Evolutionary conservation across 2,329 filamentous ascomycete genomes (phyloP).

Genomic region (Diaporthe nobilis): DNA sequence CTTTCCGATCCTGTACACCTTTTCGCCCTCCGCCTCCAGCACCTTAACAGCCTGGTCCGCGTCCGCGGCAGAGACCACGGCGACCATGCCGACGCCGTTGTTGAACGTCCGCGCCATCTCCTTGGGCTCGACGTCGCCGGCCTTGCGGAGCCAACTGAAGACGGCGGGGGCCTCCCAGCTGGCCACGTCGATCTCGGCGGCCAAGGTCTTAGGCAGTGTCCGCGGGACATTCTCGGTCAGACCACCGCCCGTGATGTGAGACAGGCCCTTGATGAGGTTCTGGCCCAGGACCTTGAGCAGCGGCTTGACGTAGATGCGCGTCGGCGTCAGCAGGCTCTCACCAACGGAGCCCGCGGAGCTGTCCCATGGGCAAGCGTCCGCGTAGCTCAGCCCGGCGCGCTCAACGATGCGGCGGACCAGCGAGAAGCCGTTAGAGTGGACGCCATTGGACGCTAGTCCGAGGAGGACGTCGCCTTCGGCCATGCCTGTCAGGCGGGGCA

Average conservation of each 20-base stretch:
- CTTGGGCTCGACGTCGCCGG: slow-evolving; percentile 76
- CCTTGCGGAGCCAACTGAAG: slow-evolving; percentile 87
- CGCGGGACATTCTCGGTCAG: slow-evolving; percentile 94
- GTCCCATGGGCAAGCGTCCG: slow-evolving; percentile 83
- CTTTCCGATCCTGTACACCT: slow-evolving; percentile 81
- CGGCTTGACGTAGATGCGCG: slow-evolving; percentile 91
- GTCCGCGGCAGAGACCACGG: slow-evolving; percentile 79
- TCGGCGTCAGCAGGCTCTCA: slow-evolving; percentile 86
- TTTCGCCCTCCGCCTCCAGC: slow-evolving; percentile 79
- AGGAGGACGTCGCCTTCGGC: slow-evolving; percentile 85
- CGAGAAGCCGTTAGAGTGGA: slow-evolving; percentile 98
- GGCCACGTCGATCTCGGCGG: slow-evolving; percentile 84
- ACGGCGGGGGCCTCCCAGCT: slow-evolving; percentile 83
- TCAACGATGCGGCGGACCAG: slow-evolving; percentile 93
- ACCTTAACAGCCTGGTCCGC: slow-evolving; percentile 71
- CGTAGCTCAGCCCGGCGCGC: slow-evolving; percentile 78
- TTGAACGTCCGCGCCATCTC: slow-evolving; percentile 98
- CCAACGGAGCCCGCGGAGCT: slow-evolving; percentile 69
- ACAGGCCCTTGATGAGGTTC: slow-evolving; percentile 86
- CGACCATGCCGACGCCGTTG: slow-evolving; percentile 93
- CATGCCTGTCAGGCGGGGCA: slow-evolving; percentile 86
- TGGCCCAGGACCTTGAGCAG: slow-evolving; percentile 76
- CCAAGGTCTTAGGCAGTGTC: slow-evolving; percentile 85
- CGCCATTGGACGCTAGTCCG: slow-evolving; percentile 86
- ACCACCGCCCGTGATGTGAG: slow-evolving; percentile 97